These are phyloP conservation scores for Imleria badia DNA, from an alignment of 768 basidiomycete genomes.

Conservation along the genomic window DNA sequence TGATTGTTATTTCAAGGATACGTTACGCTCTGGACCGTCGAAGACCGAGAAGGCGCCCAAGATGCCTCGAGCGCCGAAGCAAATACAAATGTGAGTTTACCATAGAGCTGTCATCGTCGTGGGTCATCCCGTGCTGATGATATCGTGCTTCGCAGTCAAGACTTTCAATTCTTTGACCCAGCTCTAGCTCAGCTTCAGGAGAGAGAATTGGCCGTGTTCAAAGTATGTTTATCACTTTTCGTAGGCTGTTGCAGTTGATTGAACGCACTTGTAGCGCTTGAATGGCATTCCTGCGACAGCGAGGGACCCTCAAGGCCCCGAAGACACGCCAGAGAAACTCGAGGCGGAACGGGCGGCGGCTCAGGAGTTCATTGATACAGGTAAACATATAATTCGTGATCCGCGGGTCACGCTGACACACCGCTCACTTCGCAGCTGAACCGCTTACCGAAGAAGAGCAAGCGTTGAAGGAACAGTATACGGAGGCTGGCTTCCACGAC, in stretches of 20 bases:
- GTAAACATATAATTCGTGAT: conserved; percentile 35
- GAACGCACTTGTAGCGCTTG: conserved; percentile 41
- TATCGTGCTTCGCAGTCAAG: conserved; percentile 54
- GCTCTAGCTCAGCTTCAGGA: conserved; percentile 81
- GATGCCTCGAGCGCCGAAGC: conserved; percentile 83
- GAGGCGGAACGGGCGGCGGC: conserved; percentile 78
- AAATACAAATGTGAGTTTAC: conserved; percentile 68
- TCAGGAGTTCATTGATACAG: conserved; percentile 86
- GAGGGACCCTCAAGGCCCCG: conserved; percentile 65
- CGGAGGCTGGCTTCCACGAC: conserved; percentile 77
- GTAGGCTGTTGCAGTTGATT: not conserved
- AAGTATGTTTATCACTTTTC: conserved; percentile 40
- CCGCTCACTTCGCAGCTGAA: conserved; percentile 57
- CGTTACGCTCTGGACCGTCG: conserved; percentile 73
- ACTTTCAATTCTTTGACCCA: conserved; percentile 95
- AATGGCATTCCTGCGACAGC: conserved; percentile 66
- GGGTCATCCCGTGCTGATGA: not conserved
- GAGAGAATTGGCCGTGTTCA: conserved; percentile 78
- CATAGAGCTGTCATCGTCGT: not conserved
- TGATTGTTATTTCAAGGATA: conserved; percentile 94
- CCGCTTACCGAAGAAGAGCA: conserved; percentile 88
- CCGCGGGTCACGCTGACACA: not conserved
- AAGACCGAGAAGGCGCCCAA: conserved; percentile 84
- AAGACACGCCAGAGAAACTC: conserved; percentile 80
- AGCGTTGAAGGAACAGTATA: conserved; percentile 74